phyloP scores from a whole-genome alignment of 805 yeast genomes.

The Wickerhamomyces queroliae region DNA sequence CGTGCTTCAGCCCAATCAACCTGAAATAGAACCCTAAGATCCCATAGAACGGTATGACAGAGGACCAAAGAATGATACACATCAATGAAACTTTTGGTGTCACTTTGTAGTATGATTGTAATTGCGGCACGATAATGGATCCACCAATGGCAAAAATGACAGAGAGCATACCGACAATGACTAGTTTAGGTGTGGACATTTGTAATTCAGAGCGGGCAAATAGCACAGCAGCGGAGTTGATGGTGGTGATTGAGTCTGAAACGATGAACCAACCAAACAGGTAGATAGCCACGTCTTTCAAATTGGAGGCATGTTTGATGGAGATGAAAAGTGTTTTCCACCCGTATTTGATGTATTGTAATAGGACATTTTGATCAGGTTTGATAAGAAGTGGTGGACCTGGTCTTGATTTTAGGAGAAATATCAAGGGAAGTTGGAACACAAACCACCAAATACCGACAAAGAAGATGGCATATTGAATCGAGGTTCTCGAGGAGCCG shows the following conservation, averaged over 20 bases:
- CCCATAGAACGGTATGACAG: constrained; percentile 69
- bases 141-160: constrained; percentile 66
- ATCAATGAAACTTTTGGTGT: constrained; percentile 45
- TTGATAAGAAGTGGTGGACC: constrained; percentile 28
- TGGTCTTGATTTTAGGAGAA: constrained; percentile 40
- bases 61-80: constrained; percentile 51
- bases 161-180: constrained; percentile 58
- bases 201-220: constrained; percentile 66
- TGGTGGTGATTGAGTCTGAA: constrained; percentile 71
- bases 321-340: constrained; percentile 56
- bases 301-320: constrained; percentile 49
- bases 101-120: constrained; percentile 29
- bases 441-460: constrained; percentile 78
- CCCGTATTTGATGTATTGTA: constrained; percentile 45
- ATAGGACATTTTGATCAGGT: constrained; percentile 7
- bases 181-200: constrained; percentile 64
- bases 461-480: constrained; percentile 52
- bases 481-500: constrained; percentile 34
- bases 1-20: constrained; percentile 51
- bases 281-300: constrained; percentile 63
- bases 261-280: constrained; percentile 71
- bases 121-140: constrained; percentile 50
- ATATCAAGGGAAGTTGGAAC: constrained; percentile 58
- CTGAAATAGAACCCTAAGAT: constrained; percentile 55
- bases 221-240: constrained; percentile 71